These are phyloP conservation scores for Allomyces arbusculus DNA, from an alignment of 192 early-diverging fungal genomes.

Conservation along the genomic window DNA sequence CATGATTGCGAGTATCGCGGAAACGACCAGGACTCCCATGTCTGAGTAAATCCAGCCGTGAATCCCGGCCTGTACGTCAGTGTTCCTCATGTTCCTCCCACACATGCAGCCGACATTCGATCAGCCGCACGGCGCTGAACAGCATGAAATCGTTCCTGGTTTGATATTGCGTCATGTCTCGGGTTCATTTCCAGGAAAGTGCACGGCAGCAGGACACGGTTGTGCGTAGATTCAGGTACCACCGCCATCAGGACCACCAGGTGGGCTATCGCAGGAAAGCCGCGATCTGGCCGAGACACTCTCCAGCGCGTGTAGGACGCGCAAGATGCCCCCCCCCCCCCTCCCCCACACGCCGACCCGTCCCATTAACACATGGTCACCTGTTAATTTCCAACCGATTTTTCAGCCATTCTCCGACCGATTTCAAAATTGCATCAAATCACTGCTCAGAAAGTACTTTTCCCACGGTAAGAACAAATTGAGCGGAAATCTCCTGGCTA, in stretches of 20 bases:
- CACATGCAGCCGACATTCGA: conserved; percentile 1
- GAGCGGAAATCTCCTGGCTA: too few species aligned
- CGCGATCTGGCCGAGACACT: too few species aligned
- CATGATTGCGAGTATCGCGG: too few species aligned
- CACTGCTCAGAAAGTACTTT: too few species aligned
- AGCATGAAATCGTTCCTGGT: neutral
- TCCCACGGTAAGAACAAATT: too few species aligned
- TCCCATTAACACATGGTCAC: too few species aligned
- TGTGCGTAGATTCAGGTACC: neutral
- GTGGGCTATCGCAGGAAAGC: neutral
- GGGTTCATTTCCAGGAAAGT: conserved; percentile 1
- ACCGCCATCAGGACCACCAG: neutral
- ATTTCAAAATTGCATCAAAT: too few species aligned
- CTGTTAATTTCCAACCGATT: too few species aligned
- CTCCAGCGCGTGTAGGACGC: too few species aligned
- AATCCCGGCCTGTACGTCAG: neutral
- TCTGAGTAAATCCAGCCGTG: neutral
- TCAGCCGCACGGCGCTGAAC: neutral
- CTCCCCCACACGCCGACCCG: too few species aligned
- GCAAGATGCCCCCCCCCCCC: too few species aligned
- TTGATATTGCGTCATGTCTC: neutral
- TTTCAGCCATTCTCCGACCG: too few species aligned
- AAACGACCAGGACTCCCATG: neutral
- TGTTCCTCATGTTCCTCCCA: neutral
- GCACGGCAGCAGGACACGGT: neutral